phyloP scores from a whole-genome alignment of 2,329 filamentous ascomycete species.

The Verticillium albo-atrum region DNA sequence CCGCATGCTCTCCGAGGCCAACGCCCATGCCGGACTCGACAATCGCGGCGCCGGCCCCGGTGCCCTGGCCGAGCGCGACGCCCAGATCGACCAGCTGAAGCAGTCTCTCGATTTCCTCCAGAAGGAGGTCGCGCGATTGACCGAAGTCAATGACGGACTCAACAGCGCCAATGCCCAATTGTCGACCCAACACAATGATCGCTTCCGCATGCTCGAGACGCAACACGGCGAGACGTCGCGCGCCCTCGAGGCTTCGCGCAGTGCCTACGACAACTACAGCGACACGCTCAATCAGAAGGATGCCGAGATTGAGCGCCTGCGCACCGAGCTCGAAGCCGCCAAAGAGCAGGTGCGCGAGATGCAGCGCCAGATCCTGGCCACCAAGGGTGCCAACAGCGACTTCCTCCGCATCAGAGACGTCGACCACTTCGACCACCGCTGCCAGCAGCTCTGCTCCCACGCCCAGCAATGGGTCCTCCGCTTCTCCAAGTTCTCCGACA shows the following conservation, averaged over 20 bases:
- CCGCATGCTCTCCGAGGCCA: conserved; percentile 54
- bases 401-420: conserved; percentile 82
- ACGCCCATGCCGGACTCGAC: conserved; percentile 43
- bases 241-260: conserved; percentile 65
- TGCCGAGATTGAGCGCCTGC: conserved; percentile 73
- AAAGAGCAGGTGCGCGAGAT: conserved; percentile 54
- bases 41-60: conserved; percentile 48
- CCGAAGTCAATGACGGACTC: conserved; percentile 77
- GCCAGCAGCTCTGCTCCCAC: conserved; percentile 90
- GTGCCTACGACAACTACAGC: conserved; percentile 59
- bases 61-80: conserved; percentile 75
- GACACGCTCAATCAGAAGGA: conserved; percentile 76
- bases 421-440: conserved; percentile 92
- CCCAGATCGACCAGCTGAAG: conserved; percentile 78
- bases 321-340: conserved; percentile 71
- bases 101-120: conserved; percentile 75
- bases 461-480: conserved; percentile 97
- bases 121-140: conserved; percentile 74
- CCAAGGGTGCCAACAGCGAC: conserved; percentile 51
- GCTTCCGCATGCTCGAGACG: conserved; percentile 62
- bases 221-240: conserved; percentile 62
- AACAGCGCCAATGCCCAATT: conserved; percentile 73
- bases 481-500: conserved; percentile 97
- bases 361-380: conserved; percentile 49
- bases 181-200: conserved; percentile 68